Percentiles rank a stretch among this genome's conserved stretches.
Evolutionary conservation across 768 basidiomycete genomes (phyloP).

Genomic region (Suillus tomentosus): DNA sequence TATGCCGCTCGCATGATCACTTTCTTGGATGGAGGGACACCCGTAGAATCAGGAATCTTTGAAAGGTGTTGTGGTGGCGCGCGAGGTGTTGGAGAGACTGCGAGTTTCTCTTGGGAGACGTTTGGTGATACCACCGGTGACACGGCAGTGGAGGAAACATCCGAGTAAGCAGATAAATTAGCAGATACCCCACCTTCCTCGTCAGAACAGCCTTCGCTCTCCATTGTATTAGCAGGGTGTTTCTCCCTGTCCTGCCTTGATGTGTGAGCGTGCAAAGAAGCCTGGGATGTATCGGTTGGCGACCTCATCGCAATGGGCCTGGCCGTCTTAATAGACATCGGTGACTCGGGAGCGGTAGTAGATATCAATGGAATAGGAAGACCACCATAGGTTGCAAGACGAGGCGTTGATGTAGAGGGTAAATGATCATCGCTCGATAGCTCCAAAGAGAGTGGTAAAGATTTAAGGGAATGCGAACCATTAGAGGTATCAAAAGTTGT

Average conservation of each 20-base stretch:
- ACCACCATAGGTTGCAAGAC: constrained; percentile 37
- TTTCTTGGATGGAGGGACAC: constrained; percentile 49
- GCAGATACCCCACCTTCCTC: constrained; percentile 34
- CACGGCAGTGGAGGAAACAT: constrained; percentile 31
- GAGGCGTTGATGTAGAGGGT: constrained; percentile 22
- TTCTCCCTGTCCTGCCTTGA: constrained; percentile 23
- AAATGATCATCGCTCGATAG: constrained; percentile 25
- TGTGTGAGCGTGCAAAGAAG: constrained; percentile 34
- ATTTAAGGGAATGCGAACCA: constrained; percentile 25
- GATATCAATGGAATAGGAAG: constrained; percentile 57
- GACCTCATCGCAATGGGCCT: constrained; percentile 18
- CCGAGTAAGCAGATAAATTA: constrained; percentile 33
- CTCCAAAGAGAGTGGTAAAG: constrained; percentile 31
- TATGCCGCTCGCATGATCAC: constrained; percentile 82
- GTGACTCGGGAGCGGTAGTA: constrained; percentile 48
- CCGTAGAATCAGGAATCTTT: constrained; percentile 36
- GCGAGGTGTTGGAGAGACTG: constrained; percentile 21
- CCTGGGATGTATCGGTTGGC: constrained; percentile 20
- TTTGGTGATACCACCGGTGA: constrained; percentile 35
- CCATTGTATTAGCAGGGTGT: constrained; percentile 28
- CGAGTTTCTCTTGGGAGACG: constrained; percentile 32
- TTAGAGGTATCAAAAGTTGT: constrained; percentile 25
- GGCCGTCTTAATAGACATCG: constrained; percentile 26
- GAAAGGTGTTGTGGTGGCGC: constrained; percentile 21
- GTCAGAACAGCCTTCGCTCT: constrained; percentile 36